A percentile compares a stretch with the other conserved stretches of the same genome.
phyloP scores from a whole-genome alignment of 768 basidiomycete genomes.

The Leccinum longicurvipes region DNA sequence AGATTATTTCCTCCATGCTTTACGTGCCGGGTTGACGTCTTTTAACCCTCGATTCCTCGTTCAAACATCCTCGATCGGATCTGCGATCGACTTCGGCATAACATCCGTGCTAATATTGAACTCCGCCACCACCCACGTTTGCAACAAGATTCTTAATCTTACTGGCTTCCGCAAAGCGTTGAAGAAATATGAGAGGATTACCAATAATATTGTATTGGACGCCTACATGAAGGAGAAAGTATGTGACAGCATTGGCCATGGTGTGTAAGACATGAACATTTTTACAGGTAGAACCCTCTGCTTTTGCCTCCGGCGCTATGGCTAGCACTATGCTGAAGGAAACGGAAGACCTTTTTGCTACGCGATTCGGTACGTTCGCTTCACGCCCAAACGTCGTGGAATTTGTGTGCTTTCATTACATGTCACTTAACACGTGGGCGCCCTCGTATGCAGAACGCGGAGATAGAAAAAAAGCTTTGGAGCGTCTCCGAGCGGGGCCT shows the following conservation, averaged over 20 bases:
- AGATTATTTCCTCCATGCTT: neutral
- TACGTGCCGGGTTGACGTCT: neutral
- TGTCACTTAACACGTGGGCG: neutral
- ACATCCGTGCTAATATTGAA: neutral
- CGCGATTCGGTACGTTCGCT: slow-evolving; percentile 62
- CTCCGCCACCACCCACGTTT: neutral
- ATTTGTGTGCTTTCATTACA: neutral
- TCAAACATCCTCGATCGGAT: neutral
- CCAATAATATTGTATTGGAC: slow-evolving; percentile 68
- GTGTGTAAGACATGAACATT: neutral
- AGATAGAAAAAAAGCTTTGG: slow-evolving; percentile 73
- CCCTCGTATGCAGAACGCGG: slow-evolving; percentile 45
- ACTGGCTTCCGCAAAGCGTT: slow-evolving; percentile 86
- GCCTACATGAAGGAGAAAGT: slow-evolving; percentile 82
- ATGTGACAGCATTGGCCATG: neutral
- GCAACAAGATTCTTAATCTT: slow-evolving; percentile 70
- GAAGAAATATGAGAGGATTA: slow-evolving; percentile 83
- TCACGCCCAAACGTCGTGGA: neutral
- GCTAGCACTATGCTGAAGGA: slow-evolving; percentile 68
- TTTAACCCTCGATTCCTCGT: neutral
- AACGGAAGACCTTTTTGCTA: slow-evolving; percentile 74
- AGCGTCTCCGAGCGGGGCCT: slow-evolving; percentile 56
- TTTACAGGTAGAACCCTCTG: slow-evolving; percentile 58
- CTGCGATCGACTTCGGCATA: neutral
- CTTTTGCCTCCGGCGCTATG: slow-evolving; percentile 60